These are phyloP conservation scores for Chaetomiaceae sp. DNA, from an alignment of 2,329 filamentous ascomycete species.

Conservation along the genomic window DNA sequence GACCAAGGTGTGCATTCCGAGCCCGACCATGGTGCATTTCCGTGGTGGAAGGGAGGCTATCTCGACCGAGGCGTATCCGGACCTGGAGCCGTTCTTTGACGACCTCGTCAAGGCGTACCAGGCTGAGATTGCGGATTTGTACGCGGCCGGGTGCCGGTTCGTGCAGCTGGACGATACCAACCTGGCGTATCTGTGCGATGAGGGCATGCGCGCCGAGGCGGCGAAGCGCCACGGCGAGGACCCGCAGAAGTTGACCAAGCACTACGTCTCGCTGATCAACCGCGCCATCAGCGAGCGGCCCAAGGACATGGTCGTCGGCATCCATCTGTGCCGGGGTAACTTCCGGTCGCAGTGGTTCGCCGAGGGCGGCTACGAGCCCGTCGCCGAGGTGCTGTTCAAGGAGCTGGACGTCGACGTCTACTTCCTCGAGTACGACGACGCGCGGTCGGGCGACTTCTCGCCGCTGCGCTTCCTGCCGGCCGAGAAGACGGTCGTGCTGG, in stretches of 20 bases:
- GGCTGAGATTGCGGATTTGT: conserved; percentile 48
- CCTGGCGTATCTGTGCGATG: conserved; percentile 55
- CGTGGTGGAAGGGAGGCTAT: conserved; percentile 50
- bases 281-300: conserved; percentile 47
- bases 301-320: conserved; percentile 50
- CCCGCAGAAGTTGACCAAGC: conserved; percentile 42
- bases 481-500: conserved; percentile 51
- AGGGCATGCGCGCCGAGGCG: conserved; percentile 49
- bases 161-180: conserved; percentile 57
- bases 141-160: conserved; percentile 50
- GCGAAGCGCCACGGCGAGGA: conserved; percentile 47
- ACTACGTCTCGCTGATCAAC: conserved; percentile 53
- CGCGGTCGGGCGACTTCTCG: conserved; percentile 50
- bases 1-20: conserved; percentile 53
- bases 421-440: conserved; percentile 57
- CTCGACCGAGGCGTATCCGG: conserved; percentile 47
- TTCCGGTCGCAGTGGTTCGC: conserved; percentile 55
- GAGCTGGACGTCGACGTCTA: conserved; percentile 54
- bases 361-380: conserved; percentile 53
- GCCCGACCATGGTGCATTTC: conserved; percentile 58
- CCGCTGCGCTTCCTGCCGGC: conserved; percentile 50
- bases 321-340: conserved; percentile 54
- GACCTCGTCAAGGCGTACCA: conserved; percentile 52
- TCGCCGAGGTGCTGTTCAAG: conserved; percentile 53
- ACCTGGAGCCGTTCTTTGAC: conserved; percentile 50